Base-by-base conservation (phyloP, 306 rosid genomes). In the Cucurbita argyrosperma region DNA sequence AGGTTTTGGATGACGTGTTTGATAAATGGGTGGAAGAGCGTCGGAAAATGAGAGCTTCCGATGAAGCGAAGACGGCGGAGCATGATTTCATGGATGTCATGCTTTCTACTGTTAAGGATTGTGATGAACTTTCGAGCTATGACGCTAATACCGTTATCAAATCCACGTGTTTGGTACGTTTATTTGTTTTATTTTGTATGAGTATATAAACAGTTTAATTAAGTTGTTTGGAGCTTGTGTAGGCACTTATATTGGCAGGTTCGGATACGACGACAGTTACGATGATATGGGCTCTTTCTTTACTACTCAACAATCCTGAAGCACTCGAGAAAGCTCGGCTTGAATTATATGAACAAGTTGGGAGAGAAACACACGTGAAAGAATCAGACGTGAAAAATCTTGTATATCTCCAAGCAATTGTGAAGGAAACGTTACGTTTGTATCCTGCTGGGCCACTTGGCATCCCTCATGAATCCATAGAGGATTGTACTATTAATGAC, bases 21-120 rank as follows among this genome's bases (percentile, higher is more conserved):
- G 85, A 77, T 38, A 80, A 82, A 2, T 86, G 90, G 90, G 50
- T 88, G 15, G 57, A 77, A 50, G 87, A 84, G 79, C 90, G 86
- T 70, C 87, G 16, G 45, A 50, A 23, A 10, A 84, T 7, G 38
- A 46, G 86, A 74, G 74, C 38, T 65, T 56, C 37, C 9, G 35
- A n/a, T 13, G 12, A 56, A 23, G 46, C 6, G 64, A 39, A 43
- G 30, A 45, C 16, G 50, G 72, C 43, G 67, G 50, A 23, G 26
- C 69, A 76, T 18, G 89, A 86, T 72, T 88, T 86, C 61, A 72
- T 77, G 78, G 78, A 72, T 43, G 78, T 81, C 23, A 10, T 81
- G 72, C 39, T 67, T 4, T 67, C 78, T 9, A 7, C 0, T 58
- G 43, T 14, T 38, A 1, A 51, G 10, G 60, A 40, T 2, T 55